Conservation (phyloP, 1,139 yeast genomes). For the Sugiyamaella novakii region DNA sequence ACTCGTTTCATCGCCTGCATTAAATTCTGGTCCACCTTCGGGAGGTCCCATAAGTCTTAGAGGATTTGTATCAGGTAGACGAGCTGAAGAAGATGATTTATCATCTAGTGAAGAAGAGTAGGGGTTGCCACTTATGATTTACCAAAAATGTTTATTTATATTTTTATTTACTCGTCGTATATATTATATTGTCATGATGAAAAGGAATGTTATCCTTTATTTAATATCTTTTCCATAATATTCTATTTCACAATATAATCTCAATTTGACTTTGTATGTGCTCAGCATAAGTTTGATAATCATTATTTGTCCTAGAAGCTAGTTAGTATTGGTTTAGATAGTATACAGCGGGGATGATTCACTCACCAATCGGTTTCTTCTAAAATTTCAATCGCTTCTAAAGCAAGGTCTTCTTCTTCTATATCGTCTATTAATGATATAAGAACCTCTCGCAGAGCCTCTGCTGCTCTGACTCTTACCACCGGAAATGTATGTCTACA, state of each 20-base stretch:
- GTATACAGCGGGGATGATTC: too few species aligned
- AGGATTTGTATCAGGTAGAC: constrained; percentile 28
- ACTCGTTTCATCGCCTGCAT: constrained; percentile 17
- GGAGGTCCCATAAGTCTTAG: constrained; percentile 32
- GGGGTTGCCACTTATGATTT: background rate
- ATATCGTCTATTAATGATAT: constrained; percentile 14
- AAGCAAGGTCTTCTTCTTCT: constrained; percentile 1
- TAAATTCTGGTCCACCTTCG: constrained; percentile 1
- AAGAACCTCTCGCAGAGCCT: constrained; percentile 27
- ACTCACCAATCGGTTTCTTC: constrained; percentile 27
- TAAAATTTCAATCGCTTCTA: constrained; percentile 16
- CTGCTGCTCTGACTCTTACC: constrained; percentile 35
- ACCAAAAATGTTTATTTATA: background rate
- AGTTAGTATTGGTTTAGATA: too few species aligned
- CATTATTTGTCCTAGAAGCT: constrained; percentile 11
- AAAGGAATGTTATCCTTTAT: background rate
- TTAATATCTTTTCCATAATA: background rate
- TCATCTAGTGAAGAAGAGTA: constrained; percentile 36
- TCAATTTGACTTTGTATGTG: background rate
- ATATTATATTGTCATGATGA: background rate
- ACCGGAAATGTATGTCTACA: constrained; percentile 28
- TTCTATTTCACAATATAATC: background rate
- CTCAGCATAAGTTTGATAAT: constrained; percentile 8
- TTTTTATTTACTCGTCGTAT: constrained; percentile 4
- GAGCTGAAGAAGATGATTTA: constrained; percentile 34